phyloP scores from a whole-genome alignment of 257 asterid genomes.

The Lithospermum erythrorhizon region DNA sequence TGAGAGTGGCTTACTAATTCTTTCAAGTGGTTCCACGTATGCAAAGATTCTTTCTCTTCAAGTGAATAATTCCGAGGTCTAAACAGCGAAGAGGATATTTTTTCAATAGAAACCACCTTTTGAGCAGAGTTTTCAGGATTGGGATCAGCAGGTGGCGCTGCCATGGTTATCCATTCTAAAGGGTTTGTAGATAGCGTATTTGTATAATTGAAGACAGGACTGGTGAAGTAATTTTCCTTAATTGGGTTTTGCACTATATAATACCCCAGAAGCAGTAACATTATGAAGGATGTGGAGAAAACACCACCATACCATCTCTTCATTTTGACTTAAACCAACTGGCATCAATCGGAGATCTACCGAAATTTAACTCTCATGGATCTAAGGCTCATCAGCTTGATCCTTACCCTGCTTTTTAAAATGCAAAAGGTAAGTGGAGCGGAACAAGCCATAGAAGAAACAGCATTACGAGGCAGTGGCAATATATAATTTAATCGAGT shows the following conservation, averaged over 20 bases:
- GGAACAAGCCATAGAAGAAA: not conserved
- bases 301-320: slow-evolving; percentile 78
- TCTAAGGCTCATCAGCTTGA: not conserved
- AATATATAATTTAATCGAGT: not conserved
- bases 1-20: slow-evolving; percentile 45
- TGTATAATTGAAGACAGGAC: slow-evolving; percentile 15
- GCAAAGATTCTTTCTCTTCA: slow-evolving; percentile 49
- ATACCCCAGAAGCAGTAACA: slow-evolving; percentile 57
- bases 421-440: not conserved
- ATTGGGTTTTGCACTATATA: slow-evolving; percentile 48
- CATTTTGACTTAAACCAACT: slow-evolving; percentile 49
- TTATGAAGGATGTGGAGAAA: slow-evolving; percentile 48
- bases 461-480: not conserved
- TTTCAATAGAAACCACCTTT: slow-evolving; percentile 42
- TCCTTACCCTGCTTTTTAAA: not conserved
- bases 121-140: slow-evolving; percentile 40
- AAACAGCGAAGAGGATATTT: slow-evolving; percentile 36
- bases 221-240: slow-evolving; percentile 37
- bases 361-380: not conserved
- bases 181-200: slow-evolving; percentile 60
- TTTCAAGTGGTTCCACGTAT: slow-evolving; percentile 62
- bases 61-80: slow-evolving; percentile 41
- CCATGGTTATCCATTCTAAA: slow-evolving; percentile 68
- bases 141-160: slow-evolving; percentile 39
- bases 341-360: slow-evolving; percentile 17